Percentiles rank a stretch among this genome's conserved stretches.
These are phyloP conservation scores for Bondarzewia mesenterica DNA, from an alignment of 1,284 basidiomycete genomes.

Conservation along the genomic window DNA sequence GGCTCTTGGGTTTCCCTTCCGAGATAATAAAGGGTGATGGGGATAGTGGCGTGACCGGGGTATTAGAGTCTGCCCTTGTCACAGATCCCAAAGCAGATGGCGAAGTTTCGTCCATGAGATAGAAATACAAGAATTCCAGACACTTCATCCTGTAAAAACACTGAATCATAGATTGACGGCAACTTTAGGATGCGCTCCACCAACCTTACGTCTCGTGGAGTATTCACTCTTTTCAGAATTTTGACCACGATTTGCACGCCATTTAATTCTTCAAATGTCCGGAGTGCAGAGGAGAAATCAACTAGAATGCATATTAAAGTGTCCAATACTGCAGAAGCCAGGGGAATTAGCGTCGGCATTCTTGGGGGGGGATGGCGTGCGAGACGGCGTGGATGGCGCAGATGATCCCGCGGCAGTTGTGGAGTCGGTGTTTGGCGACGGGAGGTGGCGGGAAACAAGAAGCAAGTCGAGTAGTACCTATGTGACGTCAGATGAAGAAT, in stretches of 20 bases:
- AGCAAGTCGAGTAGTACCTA: conserved; percentile 63
- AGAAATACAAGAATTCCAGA: conserved; percentile 88
- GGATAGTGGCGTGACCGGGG: conserved; percentile 1
- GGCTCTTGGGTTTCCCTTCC: neutral
- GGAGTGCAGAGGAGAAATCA: conserved; percentile 64
- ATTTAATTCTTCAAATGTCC: conserved; percentile 66
- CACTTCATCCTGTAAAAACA: conserved; percentile 73
- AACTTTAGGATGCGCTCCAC: conserved; percentile 17
- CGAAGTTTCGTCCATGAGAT: conserved; percentile 70
- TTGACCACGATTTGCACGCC: conserved; percentile 78
- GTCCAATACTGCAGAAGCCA: conserved; percentile 59
- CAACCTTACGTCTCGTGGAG: conserved; percentile 77
- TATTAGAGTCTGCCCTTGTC: conserved; percentile 14
- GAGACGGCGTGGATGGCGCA: conserved; percentile 11
- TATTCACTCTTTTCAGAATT: conserved; percentile 74
- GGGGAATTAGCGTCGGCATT: conserved; percentile 18
- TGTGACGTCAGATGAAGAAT: neutral
- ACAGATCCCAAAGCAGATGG: neutral
- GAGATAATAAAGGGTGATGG: conserved; percentile 11
- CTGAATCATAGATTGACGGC: neutral
- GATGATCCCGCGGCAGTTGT: conserved; percentile 10
- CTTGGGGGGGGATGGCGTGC: conserved; percentile 12
- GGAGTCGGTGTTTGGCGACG: conserved; percentile 20
- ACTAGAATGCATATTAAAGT: conserved; percentile 80
- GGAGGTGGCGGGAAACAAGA: conserved; percentile 57